Percentiles rank a stretch among this genome's conserved stretches.
phyloP scores from a whole-genome alignment of 179 eudicot species.

The Corrigiola litoralis region DNA sequence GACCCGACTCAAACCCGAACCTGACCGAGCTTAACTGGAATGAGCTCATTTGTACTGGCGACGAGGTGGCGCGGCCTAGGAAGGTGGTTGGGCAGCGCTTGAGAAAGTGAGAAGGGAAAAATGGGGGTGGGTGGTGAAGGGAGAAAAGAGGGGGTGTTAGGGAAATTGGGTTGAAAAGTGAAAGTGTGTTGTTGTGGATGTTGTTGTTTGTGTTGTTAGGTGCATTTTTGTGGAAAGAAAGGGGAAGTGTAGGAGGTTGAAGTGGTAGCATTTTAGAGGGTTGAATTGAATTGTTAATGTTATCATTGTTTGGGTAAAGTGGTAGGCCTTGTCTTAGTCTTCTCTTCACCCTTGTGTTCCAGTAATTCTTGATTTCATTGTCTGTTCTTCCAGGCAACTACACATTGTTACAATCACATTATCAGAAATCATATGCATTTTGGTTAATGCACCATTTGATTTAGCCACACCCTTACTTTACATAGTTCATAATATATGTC shows the following conservation, averaged over 20 bases:
- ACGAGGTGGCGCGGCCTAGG: conserved; percentile 4
- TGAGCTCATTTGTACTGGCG: conserved; percentile 22
- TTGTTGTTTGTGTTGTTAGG: conserved; percentile 6
- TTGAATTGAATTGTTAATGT: not conserved
- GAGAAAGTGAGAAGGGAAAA: conserved; percentile 22
- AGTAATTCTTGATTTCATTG: conserved; percentile 66
- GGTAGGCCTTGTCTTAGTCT: conserved; percentile 42
- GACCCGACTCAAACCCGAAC: conserved; percentile 12
- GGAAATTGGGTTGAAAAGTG: conserved; percentile 32
- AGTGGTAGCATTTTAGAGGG: conserved; percentile 6
- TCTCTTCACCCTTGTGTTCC: conserved; percentile 58
- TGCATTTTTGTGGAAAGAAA: conserved; percentile 20
- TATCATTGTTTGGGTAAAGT: conserved; percentile 40
- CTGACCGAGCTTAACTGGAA: conserved; percentile 7
- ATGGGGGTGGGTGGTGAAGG: conserved; percentile 23
- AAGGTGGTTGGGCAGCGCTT: conserved; percentile 4
- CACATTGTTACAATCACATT: not conserved
- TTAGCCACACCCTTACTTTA: too few species aligned
- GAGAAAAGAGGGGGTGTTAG: conserved; percentile 26
- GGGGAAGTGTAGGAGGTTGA: conserved; percentile 15
- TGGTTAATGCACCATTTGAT: too few species aligned
- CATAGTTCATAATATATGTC: too few species aligned
- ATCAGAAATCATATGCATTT: too few species aligned
- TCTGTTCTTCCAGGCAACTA: conserved; percentile 64
- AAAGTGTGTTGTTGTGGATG: not conserved